Evolutionary conservation across 805 yeast species (phyloP).

Genomic region (Phaffomyces thermotolerans): DNA sequence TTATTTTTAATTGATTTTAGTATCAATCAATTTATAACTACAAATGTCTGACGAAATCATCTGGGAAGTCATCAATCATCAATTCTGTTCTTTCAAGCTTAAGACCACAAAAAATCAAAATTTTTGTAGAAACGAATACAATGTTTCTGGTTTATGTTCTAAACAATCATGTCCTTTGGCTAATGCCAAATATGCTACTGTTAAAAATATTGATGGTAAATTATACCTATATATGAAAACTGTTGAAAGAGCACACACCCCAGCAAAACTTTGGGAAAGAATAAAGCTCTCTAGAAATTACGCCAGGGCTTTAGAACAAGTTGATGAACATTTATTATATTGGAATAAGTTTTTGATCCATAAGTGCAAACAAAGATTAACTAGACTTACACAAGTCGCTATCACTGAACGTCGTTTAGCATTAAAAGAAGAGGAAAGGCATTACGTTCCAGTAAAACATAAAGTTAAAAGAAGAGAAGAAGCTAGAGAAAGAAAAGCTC

Average conservation of each 20-base stretch:
- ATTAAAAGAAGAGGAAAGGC: conserved; percentile 84
- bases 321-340: conserved; percentile 79
- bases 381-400: conserved; percentile 91
- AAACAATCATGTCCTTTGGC: conserved; percentile 96
- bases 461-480: conserved; percentile 93
- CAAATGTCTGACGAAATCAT: conserved; percentile 47
- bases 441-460: conserved; percentile 85
- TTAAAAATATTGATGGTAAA: conserved; percentile 71
- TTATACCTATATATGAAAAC: conserved; percentile 90
- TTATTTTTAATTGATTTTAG: background rate
- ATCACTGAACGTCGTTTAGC: conserved; percentile 93
- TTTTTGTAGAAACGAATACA: conserved; percentile 93
- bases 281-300: conserved; percentile 86
- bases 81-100: conserved; percentile 91
- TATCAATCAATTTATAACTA: background rate
- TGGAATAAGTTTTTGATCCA: conserved; percentile 91
- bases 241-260: conserved; percentile 95
- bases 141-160: conserved; percentile 88
- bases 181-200: conserved; percentile 85
- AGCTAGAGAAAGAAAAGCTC: conserved; percentile 91
- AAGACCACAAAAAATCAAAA: conserved; percentile 84
- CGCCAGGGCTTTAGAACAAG: conserved; percentile 77
- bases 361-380: conserved; percentile 93
- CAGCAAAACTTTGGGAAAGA: conserved; percentile 91
- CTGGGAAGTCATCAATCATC: conserved; percentile 95